phyloP scores from a whole-genome alignment of 2,329 filamentous ascomycete species.

The Calonectria pseudoreteaudii region DNA sequence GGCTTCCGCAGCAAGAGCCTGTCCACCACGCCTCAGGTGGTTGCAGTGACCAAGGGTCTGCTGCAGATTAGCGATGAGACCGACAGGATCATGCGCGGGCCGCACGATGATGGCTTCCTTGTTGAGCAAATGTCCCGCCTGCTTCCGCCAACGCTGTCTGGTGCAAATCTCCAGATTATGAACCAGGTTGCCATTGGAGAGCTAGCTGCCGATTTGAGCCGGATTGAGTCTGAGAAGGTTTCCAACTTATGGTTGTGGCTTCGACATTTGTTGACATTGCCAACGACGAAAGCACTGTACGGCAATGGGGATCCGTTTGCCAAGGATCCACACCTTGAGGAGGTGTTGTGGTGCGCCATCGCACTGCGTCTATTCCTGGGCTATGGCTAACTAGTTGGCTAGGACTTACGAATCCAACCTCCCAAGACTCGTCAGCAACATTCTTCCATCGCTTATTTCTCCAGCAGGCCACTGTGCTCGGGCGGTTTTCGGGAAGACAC shows the following conservation, averaged over 20 bases:
- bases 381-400: not conserved
- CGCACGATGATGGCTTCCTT: conserved; percentile 36
- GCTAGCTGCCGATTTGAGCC: not conserved
- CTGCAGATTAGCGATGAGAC: not conserved
- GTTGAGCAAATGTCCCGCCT: conserved; percentile 18
- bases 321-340: not conserved
- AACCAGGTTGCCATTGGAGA: not conserved
- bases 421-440: not conserved
- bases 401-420: conserved; percentile 8
- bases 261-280: conserved; percentile 9
- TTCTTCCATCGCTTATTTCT: not conserved
- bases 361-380: not conserved
- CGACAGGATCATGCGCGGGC: not conserved
- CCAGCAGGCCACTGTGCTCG: conserved; percentile 3
- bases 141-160: conserved; percentile 38
- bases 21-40: conserved; percentile 55
- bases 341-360: conserved; percentile 8
- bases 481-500: not conserved
- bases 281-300: conserved; percentile 10
- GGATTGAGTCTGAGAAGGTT: not conserved
- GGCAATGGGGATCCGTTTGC: conserved; percentile 4
- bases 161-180: not conserved
- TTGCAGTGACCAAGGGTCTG: conserved; percentile 42
- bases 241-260: conserved; percentile 13
- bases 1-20: conserved; percentile 56